phyloP scores from a whole-genome alignment of 345 rosid species.

The Theobroma cacao region DNA sequence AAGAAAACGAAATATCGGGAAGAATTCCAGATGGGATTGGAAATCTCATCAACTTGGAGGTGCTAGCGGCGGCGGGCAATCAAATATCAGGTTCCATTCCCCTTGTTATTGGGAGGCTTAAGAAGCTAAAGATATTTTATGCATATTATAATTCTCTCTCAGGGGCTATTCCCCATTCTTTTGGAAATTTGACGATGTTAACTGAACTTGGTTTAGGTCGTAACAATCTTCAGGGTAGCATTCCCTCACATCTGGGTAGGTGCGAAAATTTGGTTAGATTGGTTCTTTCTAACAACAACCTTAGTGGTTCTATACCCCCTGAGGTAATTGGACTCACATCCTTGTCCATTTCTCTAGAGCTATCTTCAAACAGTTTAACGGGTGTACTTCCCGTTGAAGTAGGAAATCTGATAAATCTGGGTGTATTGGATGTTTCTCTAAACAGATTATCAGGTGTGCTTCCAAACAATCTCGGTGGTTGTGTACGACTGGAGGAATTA shows the following conservation, averaged over 20 bases:
- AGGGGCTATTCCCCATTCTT: constrained; percentile 5
- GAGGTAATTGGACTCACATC: background rate
- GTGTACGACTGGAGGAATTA: background rate
- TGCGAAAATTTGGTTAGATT: background rate
- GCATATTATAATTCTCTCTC: background rate
- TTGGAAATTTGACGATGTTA: constrained; percentile 9
- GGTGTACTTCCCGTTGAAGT: background rate
- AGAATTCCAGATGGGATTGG: constrained; percentile 2
- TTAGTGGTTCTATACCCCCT: constrained; percentile 11
- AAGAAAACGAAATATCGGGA: constrained; percentile 6
- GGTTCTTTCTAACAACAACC: background rate
- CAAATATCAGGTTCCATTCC: background rate
- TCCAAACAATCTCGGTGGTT: constrained; percentile 24
- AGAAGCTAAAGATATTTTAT: background rate
- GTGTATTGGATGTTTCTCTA: background rate
- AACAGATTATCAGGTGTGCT: background rate
- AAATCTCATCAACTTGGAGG: background rate
- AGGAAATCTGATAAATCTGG: background rate
- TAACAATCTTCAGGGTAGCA: background rate
- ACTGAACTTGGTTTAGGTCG: background rate
- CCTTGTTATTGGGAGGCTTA: background rate
- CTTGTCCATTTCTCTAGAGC: rapidly evolving
- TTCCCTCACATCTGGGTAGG: background rate
- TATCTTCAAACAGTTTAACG: background rate
- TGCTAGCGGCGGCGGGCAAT: background rate